Conservation (phyloP, 1,284 basidiomycete species). For the Anthracocystis setariae region DNA sequence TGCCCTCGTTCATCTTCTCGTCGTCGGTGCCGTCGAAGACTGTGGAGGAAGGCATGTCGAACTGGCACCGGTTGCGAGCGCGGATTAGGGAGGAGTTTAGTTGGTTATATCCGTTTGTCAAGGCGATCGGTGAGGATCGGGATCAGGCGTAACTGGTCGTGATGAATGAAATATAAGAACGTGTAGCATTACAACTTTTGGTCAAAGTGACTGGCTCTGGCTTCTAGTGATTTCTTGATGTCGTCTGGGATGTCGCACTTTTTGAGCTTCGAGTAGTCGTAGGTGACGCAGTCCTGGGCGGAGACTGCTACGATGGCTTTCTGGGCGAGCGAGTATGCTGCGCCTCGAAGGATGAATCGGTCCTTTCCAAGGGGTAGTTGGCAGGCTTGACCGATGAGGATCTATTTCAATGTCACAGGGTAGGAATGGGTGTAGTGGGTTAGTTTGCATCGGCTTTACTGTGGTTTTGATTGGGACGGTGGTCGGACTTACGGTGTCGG, state of each 20-base stretch:
- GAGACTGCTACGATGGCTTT: constrained; percentile 51
- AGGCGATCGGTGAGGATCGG: constrained; percentile 21
- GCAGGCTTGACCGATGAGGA: constrained; percentile 51
- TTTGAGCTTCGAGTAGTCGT: constrained; percentile 53
- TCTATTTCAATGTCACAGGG: too few relatives aligned
- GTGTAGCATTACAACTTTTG: constrained; percentile 20
- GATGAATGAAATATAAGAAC: not conserved
- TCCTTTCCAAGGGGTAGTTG: constrained; percentile 45
- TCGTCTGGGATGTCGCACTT: constrained; percentile 55
- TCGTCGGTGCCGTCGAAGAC: not conserved
- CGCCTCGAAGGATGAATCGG: constrained; percentile 42
- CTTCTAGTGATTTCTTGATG: constrained; percentile 29
- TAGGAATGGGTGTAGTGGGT: too few relatives aligned
- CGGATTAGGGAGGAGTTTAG: constrained; percentile 33
- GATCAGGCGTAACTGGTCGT: too few relatives aligned
- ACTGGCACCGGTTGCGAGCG: constrained; percentile 29
- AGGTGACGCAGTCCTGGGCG: constrained; percentile 52
- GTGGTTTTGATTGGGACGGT: not conserved
- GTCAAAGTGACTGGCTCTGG: constrained; percentile 21
- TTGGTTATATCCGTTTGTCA: constrained; percentile 38
- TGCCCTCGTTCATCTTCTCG: not conserved
- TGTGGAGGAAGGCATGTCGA: constrained; percentile 8
- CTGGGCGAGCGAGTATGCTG: constrained; percentile 48
- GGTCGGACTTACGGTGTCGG: constrained; percentile 39
- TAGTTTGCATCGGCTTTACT: too few relatives aligned